phyloP scores from a whole-genome alignment of 306 rosid genomes.

The Begonia loranthoides region DNA sequence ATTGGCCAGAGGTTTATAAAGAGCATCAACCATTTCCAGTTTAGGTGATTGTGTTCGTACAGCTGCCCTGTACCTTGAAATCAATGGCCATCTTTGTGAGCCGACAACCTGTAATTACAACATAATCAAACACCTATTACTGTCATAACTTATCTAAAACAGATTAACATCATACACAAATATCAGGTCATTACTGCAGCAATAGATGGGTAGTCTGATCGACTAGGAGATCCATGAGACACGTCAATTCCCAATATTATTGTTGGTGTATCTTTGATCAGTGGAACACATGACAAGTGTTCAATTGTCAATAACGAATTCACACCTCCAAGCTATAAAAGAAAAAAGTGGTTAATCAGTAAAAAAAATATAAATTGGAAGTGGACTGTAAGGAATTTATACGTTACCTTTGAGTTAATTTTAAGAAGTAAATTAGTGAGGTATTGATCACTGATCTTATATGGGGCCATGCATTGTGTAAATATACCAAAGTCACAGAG shows the following conservation, averaged over 20 bases:
- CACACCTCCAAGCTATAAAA: conserved; percentile 71
- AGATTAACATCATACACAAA: conserved; percentile 8
- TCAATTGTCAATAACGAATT: conserved; percentile 82
- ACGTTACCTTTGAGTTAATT: conserved; percentile 84
- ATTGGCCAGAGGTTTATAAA: conserved; percentile 63
- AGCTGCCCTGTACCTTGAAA: conserved; percentile 86
- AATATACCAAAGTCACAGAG: conserved; percentile 64
- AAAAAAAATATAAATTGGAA: conserved; percentile 5
- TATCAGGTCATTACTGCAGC: conserved; percentile 52
- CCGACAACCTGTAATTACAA: conserved; percentile 61
- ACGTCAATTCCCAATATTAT: conserved; percentile 95
- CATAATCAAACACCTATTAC: conserved; percentile 7
- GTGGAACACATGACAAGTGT: conserved; percentile 51
- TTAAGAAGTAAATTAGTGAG: conserved; percentile 80
- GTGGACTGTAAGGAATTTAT: conserved; percentile 2
- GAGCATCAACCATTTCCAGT: conserved; percentile 75
- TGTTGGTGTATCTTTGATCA: conserved; percentile 65
- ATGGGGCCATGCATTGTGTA: conserved; percentile 75
- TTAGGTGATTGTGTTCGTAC: conserved; percentile 71
- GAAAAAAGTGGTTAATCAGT: neutral
- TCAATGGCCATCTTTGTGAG: conserved; percentile 72
- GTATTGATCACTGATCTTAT: conserved; percentile 70
- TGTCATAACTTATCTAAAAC: neutral
- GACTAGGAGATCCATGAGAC: conserved; percentile 66
- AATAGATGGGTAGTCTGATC: conserved; percentile 62